Percentiles rank a stretch among this genome's conserved stretches.
These are phyloP conservation scores for Rhynchosporium graminicola DNA, from an alignment of 2,329 filamentous ascomycete species.

Conservation along the genomic window DNA sequence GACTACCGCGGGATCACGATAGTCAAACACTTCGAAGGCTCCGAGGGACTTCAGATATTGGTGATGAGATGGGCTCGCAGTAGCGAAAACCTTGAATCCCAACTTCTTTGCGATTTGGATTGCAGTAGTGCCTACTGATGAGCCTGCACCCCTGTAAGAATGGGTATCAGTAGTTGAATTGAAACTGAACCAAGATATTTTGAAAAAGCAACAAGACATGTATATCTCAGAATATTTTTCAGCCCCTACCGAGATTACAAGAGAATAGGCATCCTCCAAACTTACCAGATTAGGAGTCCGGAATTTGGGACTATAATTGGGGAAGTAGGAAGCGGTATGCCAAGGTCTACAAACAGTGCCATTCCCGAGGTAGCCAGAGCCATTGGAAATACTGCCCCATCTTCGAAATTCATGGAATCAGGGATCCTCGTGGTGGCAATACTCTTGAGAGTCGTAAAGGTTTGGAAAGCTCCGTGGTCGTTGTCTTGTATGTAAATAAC, in stretches of 20 bases:
- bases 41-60: slow-evolving; percentile 44
- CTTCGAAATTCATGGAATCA: slow-evolving; percentile 33
- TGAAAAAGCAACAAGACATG: no score
- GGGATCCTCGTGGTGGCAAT: slow-evolving; percentile 42
- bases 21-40: slow-evolving; percentile 47
- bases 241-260: no score
- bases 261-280: no score
- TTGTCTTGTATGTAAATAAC: slow-evolving; percentile 47
- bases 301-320: slow-evolving; percentile 25
- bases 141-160: slow-evolving; percentile 25
- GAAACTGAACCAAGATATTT: no score
- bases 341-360: slow-evolving; percentile 21
- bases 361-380: slow-evolving; percentile 26
- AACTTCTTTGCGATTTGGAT: slow-evolving; percentile 47
- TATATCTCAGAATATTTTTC: no score
- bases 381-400: slow-evolving; percentile 38
- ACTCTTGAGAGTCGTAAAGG: slow-evolving; percentile 46
- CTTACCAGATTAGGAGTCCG: slow-evolving; percentile 39
- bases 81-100: slow-evolving; percentile 45
- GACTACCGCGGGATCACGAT: slow-evolving; percentile 28
- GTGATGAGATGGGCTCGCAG: slow-evolving; percentile 40
- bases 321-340: slow-evolving; percentile 20
- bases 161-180: no score
- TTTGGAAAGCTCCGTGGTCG: slow-evolving; percentile 44
- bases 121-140: slow-evolving; percentile 36